Evolutionary conservation across 2,329 filamentous ascomycete genomes (phyloP).

Genomic region (Geosmithia flava): DNA sequence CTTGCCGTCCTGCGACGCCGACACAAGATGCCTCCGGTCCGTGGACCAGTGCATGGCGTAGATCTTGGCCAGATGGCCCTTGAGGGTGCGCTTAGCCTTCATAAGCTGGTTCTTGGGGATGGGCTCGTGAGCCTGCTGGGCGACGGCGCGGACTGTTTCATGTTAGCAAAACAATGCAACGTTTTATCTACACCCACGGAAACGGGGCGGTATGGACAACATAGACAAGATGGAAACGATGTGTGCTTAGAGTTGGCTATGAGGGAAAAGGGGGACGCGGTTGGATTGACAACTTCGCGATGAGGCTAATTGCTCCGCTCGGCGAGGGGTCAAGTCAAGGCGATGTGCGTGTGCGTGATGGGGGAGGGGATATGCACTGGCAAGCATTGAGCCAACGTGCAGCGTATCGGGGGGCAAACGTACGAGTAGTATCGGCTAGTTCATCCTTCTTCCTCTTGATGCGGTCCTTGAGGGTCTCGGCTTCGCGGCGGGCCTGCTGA

Average conservation of each 20-base stretch:
- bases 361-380: not conserved
- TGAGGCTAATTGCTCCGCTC: no score
- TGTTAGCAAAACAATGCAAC: not conserved
- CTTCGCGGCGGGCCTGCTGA: conserved; percentile 87
- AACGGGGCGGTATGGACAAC: not conserved
- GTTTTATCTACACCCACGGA: no score
- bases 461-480: conserved; percentile 92
- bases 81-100: conserved; percentile 93
- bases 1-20: conserved; percentile 97
- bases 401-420: conserved; percentile 27
- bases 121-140: conserved; percentile 82
- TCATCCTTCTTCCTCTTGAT: conserved; percentile 99
- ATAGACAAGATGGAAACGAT: not conserved
- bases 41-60: conserved; percentile 99
- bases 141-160: conserved; percentile 71
- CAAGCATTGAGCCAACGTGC: not conserved
- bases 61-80: conserved; percentile 97
- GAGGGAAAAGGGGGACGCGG: not conserved
- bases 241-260: not conserved
- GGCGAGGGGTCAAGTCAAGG: no score
- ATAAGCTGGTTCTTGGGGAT: conserved; percentile 86
- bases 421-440: conserved; percentile 93
- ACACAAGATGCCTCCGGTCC: conserved; percentile 91
- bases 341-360: no score
- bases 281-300: not conserved